A percentile compares a stretch with the other conserved stretches of the same genome.
Evolutionary conservation across 2,329 filamentous ascomycete species (phyloP).

Genomic region (Seiridium unicorne): DNA sequence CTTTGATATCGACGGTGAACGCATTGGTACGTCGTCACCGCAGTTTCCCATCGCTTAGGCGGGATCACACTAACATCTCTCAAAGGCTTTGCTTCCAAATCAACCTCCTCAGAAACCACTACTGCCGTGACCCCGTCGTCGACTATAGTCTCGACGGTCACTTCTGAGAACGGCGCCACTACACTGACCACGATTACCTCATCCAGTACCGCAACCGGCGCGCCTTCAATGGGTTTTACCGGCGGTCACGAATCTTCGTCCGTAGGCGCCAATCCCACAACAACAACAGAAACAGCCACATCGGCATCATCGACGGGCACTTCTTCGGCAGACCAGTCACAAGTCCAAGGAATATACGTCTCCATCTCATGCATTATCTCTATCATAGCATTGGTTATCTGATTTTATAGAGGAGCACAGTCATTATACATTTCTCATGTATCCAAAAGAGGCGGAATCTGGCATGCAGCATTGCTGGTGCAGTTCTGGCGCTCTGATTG

Average conservation of each 20-base stretch:
- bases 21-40: constrained; percentile 53
- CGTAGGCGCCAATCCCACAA: constrained; percentile 19
- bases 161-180: constrained; percentile 11
- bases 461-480: neutral
- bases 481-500: neutral
- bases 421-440: neutral
- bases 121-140: constrained; percentile 6
- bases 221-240: constrained; percentile 25
- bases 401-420: constrained; percentile 6
- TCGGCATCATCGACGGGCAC: constrained; percentile 10
- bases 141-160: constrained; percentile 16
- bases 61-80: constrained; percentile 8
- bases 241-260: constrained; percentile 34
- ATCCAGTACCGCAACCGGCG: constrained; percentile 11
- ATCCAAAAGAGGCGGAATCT: neutral
- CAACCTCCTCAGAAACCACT: constrained; percentile 13
- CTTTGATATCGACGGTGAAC: constrained; percentile 71
- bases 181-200: constrained; percentile 12
- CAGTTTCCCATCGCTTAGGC: neutral
- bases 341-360: constrained; percentile 14
- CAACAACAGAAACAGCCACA: constrained; percentile 14
- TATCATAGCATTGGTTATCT: constrained; percentile 19
- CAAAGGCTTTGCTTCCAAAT: constrained; percentile 35
- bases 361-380: constrained; percentile 18
- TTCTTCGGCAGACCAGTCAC: constrained; percentile 20